Evolutionary conservation across 306 rosid genomes (phyloP), one percentile per base, ranked within the genome.

Genomic region (Quercus agrifolia): DNA sequence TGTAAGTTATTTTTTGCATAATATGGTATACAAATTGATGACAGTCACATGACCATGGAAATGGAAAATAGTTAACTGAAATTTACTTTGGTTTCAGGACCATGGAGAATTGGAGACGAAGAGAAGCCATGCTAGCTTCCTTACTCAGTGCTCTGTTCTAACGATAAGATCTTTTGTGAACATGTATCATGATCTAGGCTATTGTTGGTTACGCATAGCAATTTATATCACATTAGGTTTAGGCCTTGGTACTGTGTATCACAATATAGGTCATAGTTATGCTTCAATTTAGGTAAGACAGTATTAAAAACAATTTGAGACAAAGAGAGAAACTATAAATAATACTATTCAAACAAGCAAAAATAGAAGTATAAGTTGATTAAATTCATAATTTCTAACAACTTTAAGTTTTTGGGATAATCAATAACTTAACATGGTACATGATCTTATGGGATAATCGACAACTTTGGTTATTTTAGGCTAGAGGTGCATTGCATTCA

Each of bases 121-220:
- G 77, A 84, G 78, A 71, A 82, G 79, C 31, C 90, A 81, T 19
- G 91, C 92, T 33, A 81, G 87, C 59, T 89, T 93, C 77, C 35
- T 71, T 6, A 88, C 87, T 46, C 94, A 93, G 57, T 86, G 89
- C 67, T 69, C 62, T 5, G 83, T 93, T 76, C 92, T 93, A 14
- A 79, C 83, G 46, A 82, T 82, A 78, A 92, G 97, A 86, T 87
- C 94, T 44, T 89, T 87, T 20, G 13, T 91, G 83, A 91, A 89
- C 35, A 85, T 91, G 87, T 74, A 72, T 55, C 87, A 92, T 0
- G 90, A 93, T 84, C 61, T 82, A 13, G 91, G 91, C 74, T 88
- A 93, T 58, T 93, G 89, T 61, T 91, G 94, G 96, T 23, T 93
- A 33, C 89, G 90, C 78, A 66, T 93, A 4, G 64, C 19, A 41